Evolutionary conservation across 2,329 filamentous ascomycete species (phyloP).

Genomic region (Stachybotrys chlorohalonatus): DNA sequence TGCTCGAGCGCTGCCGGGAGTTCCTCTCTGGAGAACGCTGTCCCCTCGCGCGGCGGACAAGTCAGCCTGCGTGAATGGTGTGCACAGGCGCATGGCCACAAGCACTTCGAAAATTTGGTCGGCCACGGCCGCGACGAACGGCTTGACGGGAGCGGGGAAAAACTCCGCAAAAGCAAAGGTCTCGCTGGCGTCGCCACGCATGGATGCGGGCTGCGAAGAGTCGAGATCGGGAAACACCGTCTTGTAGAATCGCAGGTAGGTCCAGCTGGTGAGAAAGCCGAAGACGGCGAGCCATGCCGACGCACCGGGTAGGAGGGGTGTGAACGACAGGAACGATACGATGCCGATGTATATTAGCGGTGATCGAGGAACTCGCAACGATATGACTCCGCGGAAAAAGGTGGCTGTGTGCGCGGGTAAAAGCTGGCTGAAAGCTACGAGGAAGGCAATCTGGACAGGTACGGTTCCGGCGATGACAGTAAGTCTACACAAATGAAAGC

Average conservation of each 20-base stretch:
- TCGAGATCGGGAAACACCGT: conserved; percentile 60
- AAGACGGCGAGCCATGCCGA: conserved; percentile 71
- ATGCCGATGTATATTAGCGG: conserved; percentile 66
- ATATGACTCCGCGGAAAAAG: conserved; percentile 78
- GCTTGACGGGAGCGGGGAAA: conserved; percentile 79
- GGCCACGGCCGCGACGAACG: conserved; percentile 63
- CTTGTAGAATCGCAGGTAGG: conserved; percentile 94
- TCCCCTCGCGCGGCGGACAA: conserved; percentile 67
- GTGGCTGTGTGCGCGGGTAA: conserved; percentile 95
- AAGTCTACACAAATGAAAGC: conserved; percentile 36
- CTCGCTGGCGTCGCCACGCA: conserved; percentile 88
- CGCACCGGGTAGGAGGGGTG: conserved; percentile 55
- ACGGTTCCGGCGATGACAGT: conserved; percentile 84
- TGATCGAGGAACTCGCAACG: conserved; percentile 71
- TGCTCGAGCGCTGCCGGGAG: conserved; percentile 64
- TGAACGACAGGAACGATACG: conserved; percentile 55
- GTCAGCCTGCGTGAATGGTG: conserved; percentile 76
- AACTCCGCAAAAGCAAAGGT: conserved; percentile 95
- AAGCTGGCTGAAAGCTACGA: conserved; percentile 95
- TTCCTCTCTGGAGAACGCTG: conserved; percentile 40
- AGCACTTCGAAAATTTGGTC: conserved; percentile 60
- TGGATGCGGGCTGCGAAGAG: conserved; percentile 46
- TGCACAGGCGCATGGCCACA: conserved; percentile 68
- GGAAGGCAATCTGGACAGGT: conserved; percentile 82
- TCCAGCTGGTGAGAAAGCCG: conserved; percentile 84